Percentiles rank a stretch among this genome's conserved stretches.
Conservation (phyloP, 257 asterid species). For the Nyctanthes arbortristis region DNA sequence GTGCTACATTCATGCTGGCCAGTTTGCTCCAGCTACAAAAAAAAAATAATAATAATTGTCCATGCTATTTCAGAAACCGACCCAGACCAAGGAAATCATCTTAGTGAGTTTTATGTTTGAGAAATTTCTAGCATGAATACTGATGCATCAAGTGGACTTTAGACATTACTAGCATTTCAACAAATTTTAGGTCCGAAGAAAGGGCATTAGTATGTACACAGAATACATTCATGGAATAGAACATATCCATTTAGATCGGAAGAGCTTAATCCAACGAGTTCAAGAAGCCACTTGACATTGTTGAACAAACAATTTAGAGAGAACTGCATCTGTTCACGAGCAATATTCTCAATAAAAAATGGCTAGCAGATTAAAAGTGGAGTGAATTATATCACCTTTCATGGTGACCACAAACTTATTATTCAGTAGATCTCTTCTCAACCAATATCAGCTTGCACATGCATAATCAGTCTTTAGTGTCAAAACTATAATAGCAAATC, state of each 20-base stretch:
- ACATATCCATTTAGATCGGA: no score
- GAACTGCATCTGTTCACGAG: background rate
- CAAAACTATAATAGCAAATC: background rate
- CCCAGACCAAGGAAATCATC: background rate
- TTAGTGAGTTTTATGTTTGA: no score
- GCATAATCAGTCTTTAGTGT: background rate
- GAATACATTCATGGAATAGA: background rate
- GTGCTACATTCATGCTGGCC: conserved; percentile 70
- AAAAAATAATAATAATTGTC: background rate
- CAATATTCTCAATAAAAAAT: background rate
- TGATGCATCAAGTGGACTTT: no score
- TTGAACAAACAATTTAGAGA: background rate
- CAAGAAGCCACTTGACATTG: background rate
- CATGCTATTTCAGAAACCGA: background rate
- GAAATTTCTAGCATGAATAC: no score
- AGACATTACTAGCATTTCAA: no score
- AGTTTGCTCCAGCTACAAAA: conserved; percentile 77
- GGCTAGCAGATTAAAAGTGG: background rate
- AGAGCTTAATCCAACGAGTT: background rate
- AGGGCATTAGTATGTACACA: background rate
- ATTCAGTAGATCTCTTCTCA: background rate
- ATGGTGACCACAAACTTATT: background rate
- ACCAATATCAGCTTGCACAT: background rate
- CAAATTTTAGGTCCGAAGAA: no score
- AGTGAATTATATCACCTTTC: background rate